phyloP scores from a whole-genome alignment of 139 green algal genomes.

The Astrephomene gubernaculifera region DNA sequence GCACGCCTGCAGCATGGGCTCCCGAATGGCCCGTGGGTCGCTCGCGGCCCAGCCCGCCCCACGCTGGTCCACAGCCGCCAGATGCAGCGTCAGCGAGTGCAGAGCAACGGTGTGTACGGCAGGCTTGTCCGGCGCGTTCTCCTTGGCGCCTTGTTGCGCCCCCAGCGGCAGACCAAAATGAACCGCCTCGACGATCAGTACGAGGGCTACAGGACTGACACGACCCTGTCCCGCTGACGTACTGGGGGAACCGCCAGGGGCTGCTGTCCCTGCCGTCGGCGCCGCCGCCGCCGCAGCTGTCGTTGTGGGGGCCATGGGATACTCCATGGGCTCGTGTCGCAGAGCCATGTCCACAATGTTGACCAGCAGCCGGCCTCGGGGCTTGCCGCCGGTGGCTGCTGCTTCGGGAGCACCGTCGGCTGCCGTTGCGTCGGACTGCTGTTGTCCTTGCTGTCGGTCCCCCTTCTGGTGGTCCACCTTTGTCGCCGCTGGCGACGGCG shows the following conservation, averaged over 20 bases:
- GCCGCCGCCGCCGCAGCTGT: background rate
- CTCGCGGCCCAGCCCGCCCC: slow-evolving; percentile 21
- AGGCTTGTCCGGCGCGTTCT: slow-evolving; percentile 22
- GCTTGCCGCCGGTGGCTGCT: background rate
- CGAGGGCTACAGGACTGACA: slow-evolving; percentile 43
- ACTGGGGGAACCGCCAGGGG: background rate
- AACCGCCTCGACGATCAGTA: slow-evolving; percentile 39
- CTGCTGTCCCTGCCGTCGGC: slow-evolving; percentile 2
- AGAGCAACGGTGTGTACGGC: slow-evolving; percentile 54
- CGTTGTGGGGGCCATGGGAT: slow-evolving; percentile 18
- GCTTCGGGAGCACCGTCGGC: background rate
- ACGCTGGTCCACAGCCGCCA: slow-evolving; percentile 58
- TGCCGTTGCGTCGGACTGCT: background rate
- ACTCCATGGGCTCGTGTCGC: slow-evolving; percentile 53
- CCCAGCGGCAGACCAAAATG: slow-evolving; percentile 2
- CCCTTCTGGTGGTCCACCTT: background rate
- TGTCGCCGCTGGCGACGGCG: background rate
- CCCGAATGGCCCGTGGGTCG: slow-evolving; percentile 22
- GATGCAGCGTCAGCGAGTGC: slow-evolving; percentile 60
- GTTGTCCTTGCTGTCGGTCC: background rate
- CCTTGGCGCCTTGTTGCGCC: too few relatives aligned
- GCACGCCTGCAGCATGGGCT: slow-evolving; percentile 38
- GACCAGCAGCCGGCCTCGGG: background rate
- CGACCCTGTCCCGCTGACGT: background rate
- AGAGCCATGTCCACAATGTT: slow-evolving; percentile 50